Base-by-base conservation (phyloP, 148 eudicot genomes). In the Pouteria glomerata region DNA sequence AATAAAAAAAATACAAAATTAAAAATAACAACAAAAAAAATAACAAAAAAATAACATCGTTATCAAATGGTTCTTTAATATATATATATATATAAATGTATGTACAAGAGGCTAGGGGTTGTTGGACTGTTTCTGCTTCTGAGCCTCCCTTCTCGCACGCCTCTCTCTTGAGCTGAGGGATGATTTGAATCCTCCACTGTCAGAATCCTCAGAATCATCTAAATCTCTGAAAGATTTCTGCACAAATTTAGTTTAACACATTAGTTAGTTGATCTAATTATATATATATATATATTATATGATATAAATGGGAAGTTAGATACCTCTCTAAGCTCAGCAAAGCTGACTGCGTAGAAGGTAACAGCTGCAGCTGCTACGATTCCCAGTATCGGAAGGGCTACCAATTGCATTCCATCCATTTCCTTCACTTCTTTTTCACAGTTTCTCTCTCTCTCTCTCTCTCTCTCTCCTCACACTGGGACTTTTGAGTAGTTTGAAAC, bases 261-360 rank as follows among this genome's bases (percentile, higher is more conserved):
- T 24, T 18, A 35, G 33, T 13, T 24, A 4, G 24, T 1, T 0
- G 11, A 6, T 14, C 30, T 39, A 29, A 35, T 16, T 13, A 34
- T 7, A 29, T 31, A 2, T 1, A 34, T 8, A 14, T 2, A 8
- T 13, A 3, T 2, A 12, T 29, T 5, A 12, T 27, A 1, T 33
- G 6, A 18, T 26, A 57, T 57, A 18, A 30, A 30, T 64, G 61
- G 70, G 16, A 45, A 33, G 51, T 21, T 58, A 24, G 21, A 8
- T 2, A 1, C 94, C 90, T 89, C 90, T 64, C 94, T 76, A n/a
- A 89, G 42, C 78, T 89, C 89, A 66, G 76, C 52, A 73, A 89
- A 89, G 84, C 94, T 89, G 61, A 89, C 90, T 15, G 81, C 94
- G 60, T 89, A 89, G 76, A 89, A 89, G 41, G 94, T 89, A 57